A percentile compares a stretch with the other conserved stretches of the same genome.
Evolutionary conservation across 1,284 basidiomycete genomes (phyloP).

Genomic region (Cryptococcus sp.): DNA sequence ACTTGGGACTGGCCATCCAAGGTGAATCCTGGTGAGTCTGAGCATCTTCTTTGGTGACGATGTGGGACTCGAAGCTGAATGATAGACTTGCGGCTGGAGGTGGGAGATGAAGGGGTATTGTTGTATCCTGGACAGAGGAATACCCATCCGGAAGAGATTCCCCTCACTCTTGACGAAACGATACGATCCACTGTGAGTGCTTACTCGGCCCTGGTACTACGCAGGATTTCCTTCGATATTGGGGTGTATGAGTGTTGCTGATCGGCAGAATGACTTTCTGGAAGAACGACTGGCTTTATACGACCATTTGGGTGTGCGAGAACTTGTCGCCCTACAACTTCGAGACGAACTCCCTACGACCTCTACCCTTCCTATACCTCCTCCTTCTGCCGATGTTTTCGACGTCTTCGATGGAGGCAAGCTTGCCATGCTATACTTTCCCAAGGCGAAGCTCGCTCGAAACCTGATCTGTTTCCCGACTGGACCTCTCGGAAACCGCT

Average conservation of each 20-base stretch:
- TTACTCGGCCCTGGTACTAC: background rate
- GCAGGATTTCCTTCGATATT: background rate
- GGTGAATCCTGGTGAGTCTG: slow-evolving; percentile 6
- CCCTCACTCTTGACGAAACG: background rate
- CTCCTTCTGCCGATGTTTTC: too few species aligned
- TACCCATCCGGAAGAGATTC: background rate
- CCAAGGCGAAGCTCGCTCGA: slow-evolving; percentile 13
- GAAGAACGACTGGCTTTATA: background rate
- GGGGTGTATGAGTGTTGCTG: background rate
- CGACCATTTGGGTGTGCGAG: slow-evolving; percentile 2
- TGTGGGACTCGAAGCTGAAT: background rate
- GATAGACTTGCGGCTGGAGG: slow-evolving; percentile 3
- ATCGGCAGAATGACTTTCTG: slow-evolving; percentile 1
- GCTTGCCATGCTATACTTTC: slow-evolving; percentile 14
- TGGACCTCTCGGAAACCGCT: slow-evolving; percentile 26
- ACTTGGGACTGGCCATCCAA: slow-evolving; percentile 18
- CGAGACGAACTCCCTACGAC: slow-evolving; percentile 2
- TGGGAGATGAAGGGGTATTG: background rate
- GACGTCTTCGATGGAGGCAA: slow-evolving; percentile 15
- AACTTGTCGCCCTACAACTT: background rate
- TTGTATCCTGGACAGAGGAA: slow-evolving; percentile 1
- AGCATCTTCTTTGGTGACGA: background rate
- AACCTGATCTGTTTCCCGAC: slow-evolving; percentile 22
- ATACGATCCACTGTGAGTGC: background rate
- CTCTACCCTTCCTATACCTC: background rate